Conservation (phyloP, 1,139 yeast species). For the Yamadazyma mexicana region DNA sequence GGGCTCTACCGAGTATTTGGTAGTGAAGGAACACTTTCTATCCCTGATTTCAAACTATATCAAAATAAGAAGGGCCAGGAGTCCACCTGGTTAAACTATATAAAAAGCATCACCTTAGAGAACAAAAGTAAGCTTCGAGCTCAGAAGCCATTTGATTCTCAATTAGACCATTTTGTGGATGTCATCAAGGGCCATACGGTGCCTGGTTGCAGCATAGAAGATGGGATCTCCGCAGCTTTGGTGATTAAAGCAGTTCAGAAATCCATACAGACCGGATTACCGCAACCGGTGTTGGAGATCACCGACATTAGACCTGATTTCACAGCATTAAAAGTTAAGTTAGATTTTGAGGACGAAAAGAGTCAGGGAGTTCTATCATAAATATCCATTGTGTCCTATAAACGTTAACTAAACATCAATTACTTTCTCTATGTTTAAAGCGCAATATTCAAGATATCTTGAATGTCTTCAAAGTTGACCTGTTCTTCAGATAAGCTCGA, state of each 20-base stretch:
- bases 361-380: not conserved
- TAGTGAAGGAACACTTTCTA: slow-evolving; percentile 38
- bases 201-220: slow-evolving; percentile 38
- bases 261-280: slow-evolving; percentile 36
- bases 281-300: slow-evolving; percentile 29
- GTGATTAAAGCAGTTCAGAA: slow-evolving; percentile 36
- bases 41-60: slow-evolving; percentile 41
- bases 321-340: slow-evolving; percentile 16
- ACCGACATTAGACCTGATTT: slow-evolving; percentile 26
- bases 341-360: not conserved
- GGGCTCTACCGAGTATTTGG: slow-evolving; percentile 46
- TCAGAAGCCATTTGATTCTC: slow-evolving; percentile 38
- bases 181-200: slow-evolving; percentile 28
- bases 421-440: not conserved
- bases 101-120: slow-evolving; percentile 15
- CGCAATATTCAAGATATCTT: slow-evolving; percentile 1
- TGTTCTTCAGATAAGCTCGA: slow-evolving; percentile 2
- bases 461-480: slow-evolving; percentile 1
- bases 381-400: not conserved
- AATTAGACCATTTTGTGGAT: slow-evolving; percentile 39
- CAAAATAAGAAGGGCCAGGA: slow-evolving; percentile 22
- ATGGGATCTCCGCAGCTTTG: slow-evolving; percentile 38
- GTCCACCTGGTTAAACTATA: slow-evolving; percentile 22
- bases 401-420: not conserved
- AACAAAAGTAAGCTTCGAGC: slow-evolving; percentile 15